Base-by-base conservation (phyloP, 768 basidiomycete species). In the Russula earlei region DNA sequence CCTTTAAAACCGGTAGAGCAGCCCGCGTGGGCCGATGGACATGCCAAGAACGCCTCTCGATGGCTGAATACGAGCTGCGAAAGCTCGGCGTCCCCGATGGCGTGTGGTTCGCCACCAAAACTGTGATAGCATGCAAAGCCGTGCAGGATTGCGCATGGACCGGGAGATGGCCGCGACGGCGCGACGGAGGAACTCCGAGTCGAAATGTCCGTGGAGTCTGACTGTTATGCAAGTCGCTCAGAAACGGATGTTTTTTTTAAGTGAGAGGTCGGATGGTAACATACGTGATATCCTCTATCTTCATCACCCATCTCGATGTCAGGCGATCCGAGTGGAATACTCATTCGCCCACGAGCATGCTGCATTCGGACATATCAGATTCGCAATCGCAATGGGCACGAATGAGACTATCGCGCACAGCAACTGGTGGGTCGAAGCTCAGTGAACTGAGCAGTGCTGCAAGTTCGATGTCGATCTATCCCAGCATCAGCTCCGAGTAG, bases 401-500 rank as follows among this genome's bases (percentile, higher is more conserved):
- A 6, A 5, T 7, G 22, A 8, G 29, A 41, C 15, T 11, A 15
- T 20, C 36, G 19, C 55, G 31, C 15, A 57, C 56, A n/a, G 31
- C 29, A 20, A 57, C 20, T 11, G 52, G 17, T 25, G 34, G 34
- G 15, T 17, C 46, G 9, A 58, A 58, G 36, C 57, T 58, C 27
- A 58, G 22, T 31, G 57, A 48, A 27, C 38, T 54, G 47, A 58
- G 47, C 41, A 58, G 47, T 40, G 52, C 57, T n/a, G 57, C 57
- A n/a, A 58, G 57, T 54, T 58, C 57, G 4, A 54, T 31, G 2
- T 58, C 57, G 52, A 58, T 49, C 52, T 58, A 19, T 25, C 29
- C 8, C 43, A 19, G 45, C 27, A 19, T 31, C 29, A 47, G 11
- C 25, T 46, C 31, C 49, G 44, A 50, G 22, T 9, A 3, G 17